phyloP scores from a whole-genome alignment of 495 filamentous ascomycete genomes.

The Talaromyces liani region DNA sequence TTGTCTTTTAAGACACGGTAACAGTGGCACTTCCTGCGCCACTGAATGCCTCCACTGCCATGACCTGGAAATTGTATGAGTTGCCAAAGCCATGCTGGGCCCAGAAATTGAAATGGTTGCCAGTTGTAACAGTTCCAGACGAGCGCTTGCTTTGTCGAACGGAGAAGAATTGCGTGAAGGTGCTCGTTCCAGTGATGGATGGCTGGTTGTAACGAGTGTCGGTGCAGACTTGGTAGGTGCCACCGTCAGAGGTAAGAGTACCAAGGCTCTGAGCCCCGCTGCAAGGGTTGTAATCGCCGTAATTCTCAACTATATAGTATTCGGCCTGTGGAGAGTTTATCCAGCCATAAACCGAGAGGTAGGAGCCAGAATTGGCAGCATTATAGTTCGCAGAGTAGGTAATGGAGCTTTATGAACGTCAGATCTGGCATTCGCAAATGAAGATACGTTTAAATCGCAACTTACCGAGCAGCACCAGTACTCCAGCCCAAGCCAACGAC shows the following conservation, averaged over 20 bases:
- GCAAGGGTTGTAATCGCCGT: constrained; percentile 43
- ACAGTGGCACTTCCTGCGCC: constrained; percentile 1
- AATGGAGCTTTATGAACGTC: constrained; percentile 32
- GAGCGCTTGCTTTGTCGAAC: constrained; percentile 48
- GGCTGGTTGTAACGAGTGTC: constrained; percentile 52
- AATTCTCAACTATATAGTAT: constrained; percentile 58
- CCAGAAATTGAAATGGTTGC: constrained; percentile 62
- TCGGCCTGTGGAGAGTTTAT: constrained; percentile 53
- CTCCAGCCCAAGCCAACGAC: constrained; percentile 58
- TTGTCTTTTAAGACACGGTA: not conserved
- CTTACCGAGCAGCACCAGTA: constrained; percentile 40
- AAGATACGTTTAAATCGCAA: not conserved
- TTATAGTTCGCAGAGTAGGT: constrained; percentile 47
- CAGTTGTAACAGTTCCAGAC: constrained; percentile 43
- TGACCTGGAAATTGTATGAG: not conserved
- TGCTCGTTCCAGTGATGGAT: constrained; percentile 49
- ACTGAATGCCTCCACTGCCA: constrained; percentile 1
- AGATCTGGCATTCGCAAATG: not conserved
- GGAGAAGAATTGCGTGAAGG: constrained; percentile 57
- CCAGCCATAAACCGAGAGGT: constrained; percentile 59
- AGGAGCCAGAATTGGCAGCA: constrained; percentile 41
- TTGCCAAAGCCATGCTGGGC: constrained; percentile 7
- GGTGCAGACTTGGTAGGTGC: constrained; percentile 58
- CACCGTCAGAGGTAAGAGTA: constrained; percentile 50
- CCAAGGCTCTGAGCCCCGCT: constrained; percentile 37